Evolutionary conservation across 106 monocot genomes (phyloP).

Genomic region (Dendrobium officinale): DNA sequence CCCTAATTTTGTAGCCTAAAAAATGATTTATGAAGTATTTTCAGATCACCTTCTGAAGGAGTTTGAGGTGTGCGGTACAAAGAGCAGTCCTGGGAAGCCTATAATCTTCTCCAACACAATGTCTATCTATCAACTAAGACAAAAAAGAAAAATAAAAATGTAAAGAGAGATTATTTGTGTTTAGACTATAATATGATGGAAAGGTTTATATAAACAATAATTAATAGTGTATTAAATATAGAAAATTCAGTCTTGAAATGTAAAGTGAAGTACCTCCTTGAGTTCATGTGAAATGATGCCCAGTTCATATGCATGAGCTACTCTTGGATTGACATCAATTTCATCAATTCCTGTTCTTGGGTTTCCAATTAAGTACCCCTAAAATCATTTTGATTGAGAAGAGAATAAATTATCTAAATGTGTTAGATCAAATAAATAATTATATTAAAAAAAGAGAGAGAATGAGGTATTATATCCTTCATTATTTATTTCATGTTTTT

Average conservation of each 20-base stretch:
- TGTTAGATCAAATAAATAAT: neutral
- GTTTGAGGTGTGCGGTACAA: neutral
- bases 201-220: neutral
- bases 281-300: slow-evolving; percentile 41
- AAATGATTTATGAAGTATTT: neutral
- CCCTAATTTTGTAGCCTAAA: neutral
- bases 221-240: neutral
- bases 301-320: slow-evolving; percentile 32
- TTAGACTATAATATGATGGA: too few species aligned
- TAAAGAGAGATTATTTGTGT: neutral
- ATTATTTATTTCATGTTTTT: too few species aligned
- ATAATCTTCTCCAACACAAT: slow-evolving; percentile 2
- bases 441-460: neutral
- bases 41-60: neutral
- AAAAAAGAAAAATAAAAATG: neutral
- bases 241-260: neutral
- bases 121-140: neutral
- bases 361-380: slow-evolving; percentile 51
- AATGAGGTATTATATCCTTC: neutral
- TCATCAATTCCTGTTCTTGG: too few species aligned
- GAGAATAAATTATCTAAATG: too few species aligned
- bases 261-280: slow-evolving; percentile 21
- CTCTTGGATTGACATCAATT: slow-evolving; percentile 13
- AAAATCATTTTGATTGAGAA: neutral
- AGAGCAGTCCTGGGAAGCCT: neutral